Conservation (phyloP, 495 filamentous ascomycete genomes). For the Hypoxylon intermedium region DNA sequence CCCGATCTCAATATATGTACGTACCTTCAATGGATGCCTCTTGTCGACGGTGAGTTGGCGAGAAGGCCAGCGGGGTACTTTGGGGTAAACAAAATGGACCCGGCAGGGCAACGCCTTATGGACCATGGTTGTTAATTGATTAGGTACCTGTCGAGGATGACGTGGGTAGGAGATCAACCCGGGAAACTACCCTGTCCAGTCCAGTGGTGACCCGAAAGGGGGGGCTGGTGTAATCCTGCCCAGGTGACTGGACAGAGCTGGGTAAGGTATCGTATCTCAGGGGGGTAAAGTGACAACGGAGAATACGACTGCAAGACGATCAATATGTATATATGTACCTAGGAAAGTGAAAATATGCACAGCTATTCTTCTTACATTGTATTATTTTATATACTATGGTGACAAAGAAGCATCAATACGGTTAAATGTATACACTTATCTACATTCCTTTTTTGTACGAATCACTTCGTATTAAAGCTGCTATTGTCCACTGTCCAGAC, state of each 20-base stretch:
- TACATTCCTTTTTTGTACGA: too few relatives aligned
- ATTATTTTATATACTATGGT: too few relatives aligned
- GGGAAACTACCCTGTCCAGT: neutral
- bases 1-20: neutral
- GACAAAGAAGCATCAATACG: too few relatives aligned
- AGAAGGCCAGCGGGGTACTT: neutral
- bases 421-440: too few relatives aligned
- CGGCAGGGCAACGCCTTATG: conserved; percentile 24
- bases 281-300: neutral
- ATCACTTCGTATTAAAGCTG: too few relatives aligned
- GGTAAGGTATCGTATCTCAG: neutral
- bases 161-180: conserved; percentile 1
- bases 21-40: too few relatives aligned
- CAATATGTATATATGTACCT: too few relatives aligned
- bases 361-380: too few relatives aligned
- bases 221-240: too few relatives aligned
- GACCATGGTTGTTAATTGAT: neutral
- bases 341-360: too few relatives aligned
- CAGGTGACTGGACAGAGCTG: neutral
- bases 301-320: too few relatives aligned
- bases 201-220: neutral
- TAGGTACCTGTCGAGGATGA: conserved; percentile 6
- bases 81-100: conserved; percentile 19
- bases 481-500: conserved; percentile 10
- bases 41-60: neutral